Conservation (phyloP, 1,139 yeast species). For the Candida sp. region DNA sequence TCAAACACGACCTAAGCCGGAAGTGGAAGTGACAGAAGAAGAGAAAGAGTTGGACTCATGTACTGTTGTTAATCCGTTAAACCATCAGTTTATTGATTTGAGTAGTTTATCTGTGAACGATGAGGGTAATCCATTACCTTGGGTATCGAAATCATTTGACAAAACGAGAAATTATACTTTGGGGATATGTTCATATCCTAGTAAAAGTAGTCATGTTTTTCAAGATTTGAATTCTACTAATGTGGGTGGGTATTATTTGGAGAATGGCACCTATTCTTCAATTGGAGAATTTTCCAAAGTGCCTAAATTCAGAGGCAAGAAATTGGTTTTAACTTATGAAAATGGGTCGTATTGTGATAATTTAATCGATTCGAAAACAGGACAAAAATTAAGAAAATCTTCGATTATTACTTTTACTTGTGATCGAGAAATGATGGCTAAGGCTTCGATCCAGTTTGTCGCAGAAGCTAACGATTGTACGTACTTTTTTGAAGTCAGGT, state of each 20-base stretch:
- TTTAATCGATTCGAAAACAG: constrained; percentile 26
- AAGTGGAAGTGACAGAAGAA: constrained; percentile 11
- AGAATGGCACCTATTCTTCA: constrained; percentile 50
- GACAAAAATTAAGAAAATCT: constrained; percentile 50
- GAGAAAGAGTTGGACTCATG: constrained; percentile 39
- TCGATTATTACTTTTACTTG: constrained; percentile 75
- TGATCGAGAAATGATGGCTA: constrained; percentile 67
- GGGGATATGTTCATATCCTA: constrained; percentile 73
- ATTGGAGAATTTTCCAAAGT: constrained; percentile 60
- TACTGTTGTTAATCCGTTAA: constrained; percentile 50
- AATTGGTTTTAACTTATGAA: constrained; percentile 65
- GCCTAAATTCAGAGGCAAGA: constrained; percentile 70
- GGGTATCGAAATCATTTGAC: constrained; percentile 72
- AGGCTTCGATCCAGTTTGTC: constrained; percentile 67
- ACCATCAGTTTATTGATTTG: constrained; percentile 54
- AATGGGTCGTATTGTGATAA: constrained; percentile 68
- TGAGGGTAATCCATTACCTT: constrained; percentile 47
- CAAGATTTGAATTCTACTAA: constrained; percentile 44
- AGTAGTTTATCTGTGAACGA: constrained; percentile 43
- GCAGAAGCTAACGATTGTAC: constrained; percentile 77
- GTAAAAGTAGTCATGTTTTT: constrained; percentile 34
- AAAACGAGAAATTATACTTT: constrained; percentile 72
- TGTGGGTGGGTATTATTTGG: constrained; percentile 66
- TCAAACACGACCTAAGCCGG: constrained; percentile 2
- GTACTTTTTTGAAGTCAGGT: constrained; percentile 80